phyloP scores from a whole-genome alignment of 208 protist genomes.

The Wallacemonas rigidus region DNA sequence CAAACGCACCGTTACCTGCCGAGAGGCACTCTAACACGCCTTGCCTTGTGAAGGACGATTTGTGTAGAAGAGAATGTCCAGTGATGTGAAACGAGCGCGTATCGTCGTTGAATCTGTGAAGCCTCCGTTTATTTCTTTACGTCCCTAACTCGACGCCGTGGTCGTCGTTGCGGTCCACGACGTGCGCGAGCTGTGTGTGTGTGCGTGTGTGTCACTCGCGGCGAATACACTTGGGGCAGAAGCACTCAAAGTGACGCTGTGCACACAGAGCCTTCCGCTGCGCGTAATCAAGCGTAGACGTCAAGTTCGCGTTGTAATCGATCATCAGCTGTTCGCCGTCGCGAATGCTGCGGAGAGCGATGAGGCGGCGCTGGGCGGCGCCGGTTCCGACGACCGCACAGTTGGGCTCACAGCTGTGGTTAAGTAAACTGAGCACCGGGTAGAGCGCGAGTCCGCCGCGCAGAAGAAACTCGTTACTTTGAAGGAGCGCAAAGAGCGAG shows the following conservation, averaged over 20 bases:
- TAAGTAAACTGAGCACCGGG: conserved; percentile 68
- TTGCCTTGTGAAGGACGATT: too few relatives aligned
- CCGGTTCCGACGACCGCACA: conserved; percentile 50
- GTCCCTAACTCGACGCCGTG: too few relatives aligned
- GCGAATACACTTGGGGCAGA: conserved; percentile 76
- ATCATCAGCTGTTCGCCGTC: conserved; percentile 89
- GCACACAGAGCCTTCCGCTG: conserved; percentile 76
- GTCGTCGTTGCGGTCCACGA: too few relatives aligned
- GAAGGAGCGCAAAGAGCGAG: conserved; percentile 81
- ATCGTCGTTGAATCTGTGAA: too few relatives aligned
- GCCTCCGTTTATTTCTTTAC: too few relatives aligned
- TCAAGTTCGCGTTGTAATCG: conserved; percentile 81
- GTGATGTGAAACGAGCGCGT: too few relatives aligned
- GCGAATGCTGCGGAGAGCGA: conserved; percentile 67
- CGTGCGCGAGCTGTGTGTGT: too few relatives aligned
- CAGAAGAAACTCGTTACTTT: conserved; percentile 85
- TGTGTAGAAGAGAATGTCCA: too few relatives aligned
- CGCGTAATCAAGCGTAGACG: conserved; percentile 64
- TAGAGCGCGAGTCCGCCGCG: conserved; percentile 67
- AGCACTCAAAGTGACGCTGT: conserved; percentile 89
- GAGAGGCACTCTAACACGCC: too few relatives aligned
- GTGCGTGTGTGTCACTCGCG: conserved; percentile 30
- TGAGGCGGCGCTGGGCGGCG: conserved; percentile 33
- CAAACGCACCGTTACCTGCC: too few relatives aligned
- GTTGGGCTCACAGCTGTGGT: conserved; percentile 91